Conservation (phyloP, 1,139 yeast species). For the Yarrowia galli region DNA sequence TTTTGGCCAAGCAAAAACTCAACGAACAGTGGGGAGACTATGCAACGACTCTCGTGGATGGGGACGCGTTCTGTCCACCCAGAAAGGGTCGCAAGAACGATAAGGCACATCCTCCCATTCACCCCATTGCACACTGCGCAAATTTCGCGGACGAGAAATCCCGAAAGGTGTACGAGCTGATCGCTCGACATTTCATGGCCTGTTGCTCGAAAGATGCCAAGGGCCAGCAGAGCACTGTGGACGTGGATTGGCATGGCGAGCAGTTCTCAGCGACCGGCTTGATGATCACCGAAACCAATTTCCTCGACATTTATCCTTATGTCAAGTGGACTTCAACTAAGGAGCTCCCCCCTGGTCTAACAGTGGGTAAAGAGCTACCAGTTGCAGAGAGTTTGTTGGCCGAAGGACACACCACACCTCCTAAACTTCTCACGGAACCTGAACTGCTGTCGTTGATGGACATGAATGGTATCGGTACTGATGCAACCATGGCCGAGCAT, state of each 20-base stretch:
- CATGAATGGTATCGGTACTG: constrained; percentile 97
- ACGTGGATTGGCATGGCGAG: constrained; percentile 80
- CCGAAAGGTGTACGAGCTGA: constrained; percentile 84
- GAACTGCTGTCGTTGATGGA: constrained; percentile 95
- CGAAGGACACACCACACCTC: constrained; percentile 82
- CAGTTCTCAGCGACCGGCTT: constrained; percentile 73
- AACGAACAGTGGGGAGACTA: constrained; percentile 59
- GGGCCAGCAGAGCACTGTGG: constrained; percentile 71
- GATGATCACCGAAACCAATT: constrained; percentile 74
- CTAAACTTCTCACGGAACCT: constrained; percentile 85
- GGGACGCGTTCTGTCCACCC: constrained; percentile 62
- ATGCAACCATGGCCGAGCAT: constrained; percentile 98
- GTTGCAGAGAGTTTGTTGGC: constrained; percentile 65
- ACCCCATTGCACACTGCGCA: constrained; percentile 67
- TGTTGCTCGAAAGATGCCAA: constrained; percentile 91
- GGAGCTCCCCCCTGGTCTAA: constrained; percentile 67
- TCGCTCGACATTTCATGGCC: constrained; percentile 86
- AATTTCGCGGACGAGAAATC: constrained; percentile 56
- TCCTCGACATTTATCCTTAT: constrained; percentile 80
- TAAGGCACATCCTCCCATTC: constrained; percentile 98
- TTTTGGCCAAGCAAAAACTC: constrained; percentile 65
- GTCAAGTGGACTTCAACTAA: constrained; percentile 74
- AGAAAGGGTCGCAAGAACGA: constrained; percentile 85
- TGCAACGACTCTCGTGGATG: constrained; percentile 48
- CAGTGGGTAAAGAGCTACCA: constrained; percentile 62